A percentile compares a stretch with the other conserved stretches of the same genome.
Conservation (phyloP, 371 early-diverging fungal genomes). For the Choanephora cucurbitarum region DNA sequence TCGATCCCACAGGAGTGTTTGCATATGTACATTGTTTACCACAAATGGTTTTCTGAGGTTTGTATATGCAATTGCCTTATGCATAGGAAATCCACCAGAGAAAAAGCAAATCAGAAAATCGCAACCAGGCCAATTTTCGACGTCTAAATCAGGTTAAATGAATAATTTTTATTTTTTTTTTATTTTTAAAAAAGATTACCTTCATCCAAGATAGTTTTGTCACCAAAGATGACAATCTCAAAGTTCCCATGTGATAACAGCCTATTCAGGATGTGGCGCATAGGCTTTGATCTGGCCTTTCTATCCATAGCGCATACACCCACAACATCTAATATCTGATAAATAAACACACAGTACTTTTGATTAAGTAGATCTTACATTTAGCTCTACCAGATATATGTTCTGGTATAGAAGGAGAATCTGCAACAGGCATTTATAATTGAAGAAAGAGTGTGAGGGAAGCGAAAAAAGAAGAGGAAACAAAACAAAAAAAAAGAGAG, state of each 20-base stretch:
- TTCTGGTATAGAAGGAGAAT: constrained; percentile 19
- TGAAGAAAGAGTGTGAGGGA: background rate
- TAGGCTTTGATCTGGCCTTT: constrained; percentile 95
- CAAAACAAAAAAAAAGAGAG: background rate
- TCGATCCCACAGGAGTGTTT: constrained; percentile 92
- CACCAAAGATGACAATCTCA: constrained; percentile 92
- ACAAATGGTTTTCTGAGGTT: constrained; percentile 83
- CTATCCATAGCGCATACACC: constrained; percentile 94
- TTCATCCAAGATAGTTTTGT: constrained; percentile 96
- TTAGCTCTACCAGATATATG: constrained; percentile 16
- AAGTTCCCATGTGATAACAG: constrained; percentile 77
- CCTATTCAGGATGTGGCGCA: constrained; percentile 92
- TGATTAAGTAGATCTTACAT: constrained; percentile 8
- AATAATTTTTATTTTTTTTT: background rate
- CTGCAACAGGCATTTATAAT: constrained; percentile 11
- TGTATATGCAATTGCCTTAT: constrained; percentile 92
- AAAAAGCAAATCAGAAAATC: constrained; percentile 98
- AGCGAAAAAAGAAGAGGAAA: background rate
- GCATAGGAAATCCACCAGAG: constrained; percentile 92
- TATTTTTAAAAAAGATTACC: constrained; percentile 44
- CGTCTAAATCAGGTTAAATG: constrained; percentile 43
- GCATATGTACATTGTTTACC: constrained; percentile 91
- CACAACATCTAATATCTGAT: constrained; percentile 57
- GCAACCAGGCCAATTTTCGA: constrained; percentile 93
- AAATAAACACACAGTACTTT: too few species aligned